These are phyloP conservation scores for Euphrasia arctica DNA, from an alignment of 305 asterid species.

Conservation along the genomic window DNA sequence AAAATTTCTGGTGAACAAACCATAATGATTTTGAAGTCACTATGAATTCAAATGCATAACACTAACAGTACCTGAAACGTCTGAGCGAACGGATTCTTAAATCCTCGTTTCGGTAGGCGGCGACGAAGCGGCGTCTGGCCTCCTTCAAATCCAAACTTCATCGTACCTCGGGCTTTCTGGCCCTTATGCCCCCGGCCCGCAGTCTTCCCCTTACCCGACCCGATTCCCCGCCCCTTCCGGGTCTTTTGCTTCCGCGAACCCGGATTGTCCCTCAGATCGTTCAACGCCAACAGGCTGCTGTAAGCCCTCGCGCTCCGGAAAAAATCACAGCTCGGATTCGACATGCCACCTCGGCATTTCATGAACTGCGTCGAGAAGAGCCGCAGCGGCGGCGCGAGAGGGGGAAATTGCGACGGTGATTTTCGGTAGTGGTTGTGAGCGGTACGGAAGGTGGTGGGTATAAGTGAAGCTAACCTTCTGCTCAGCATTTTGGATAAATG, in stretches of 20 bases:
- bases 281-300: slow-evolving; percentile 72
- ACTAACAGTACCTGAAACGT: slow-evolving; percentile 68
- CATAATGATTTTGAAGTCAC: neutral
- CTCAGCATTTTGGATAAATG: slow-evolving; percentile 44
- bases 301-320: slow-evolving; percentile 38
- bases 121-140: slow-evolving; percentile 95
- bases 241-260: slow-evolving; percentile 81
- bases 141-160: slow-evolving; percentile 94
- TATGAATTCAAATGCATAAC: neutral
- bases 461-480: slow-evolving; percentile 39
- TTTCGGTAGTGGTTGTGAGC: slow-evolving; percentile 25
- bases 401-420: slow-evolving; percentile 27
- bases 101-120: slow-evolving; percentile 87
- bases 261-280: slow-evolving; percentile 77
- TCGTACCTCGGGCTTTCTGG: slow-evolving; percentile 84
- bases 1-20: neutral
- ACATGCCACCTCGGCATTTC: slow-evolving; percentile 13
- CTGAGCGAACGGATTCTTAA: slow-evolving; percentile 78
- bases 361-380: slow-evolving; percentile 21
- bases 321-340: slow-evolving; percentile 14
- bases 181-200: slow-evolving; percentile 98
- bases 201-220: slow-evolving; percentile 96
- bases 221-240: slow-evolving; percentile 91
- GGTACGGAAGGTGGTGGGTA: slow-evolving; percentile 35
- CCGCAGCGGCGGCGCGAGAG: slow-evolving; percentile 22